Evolutionary conservation across 768 basidiomycete species (phyloP).

Genomic region (Albatrellus ellisii): DNA sequence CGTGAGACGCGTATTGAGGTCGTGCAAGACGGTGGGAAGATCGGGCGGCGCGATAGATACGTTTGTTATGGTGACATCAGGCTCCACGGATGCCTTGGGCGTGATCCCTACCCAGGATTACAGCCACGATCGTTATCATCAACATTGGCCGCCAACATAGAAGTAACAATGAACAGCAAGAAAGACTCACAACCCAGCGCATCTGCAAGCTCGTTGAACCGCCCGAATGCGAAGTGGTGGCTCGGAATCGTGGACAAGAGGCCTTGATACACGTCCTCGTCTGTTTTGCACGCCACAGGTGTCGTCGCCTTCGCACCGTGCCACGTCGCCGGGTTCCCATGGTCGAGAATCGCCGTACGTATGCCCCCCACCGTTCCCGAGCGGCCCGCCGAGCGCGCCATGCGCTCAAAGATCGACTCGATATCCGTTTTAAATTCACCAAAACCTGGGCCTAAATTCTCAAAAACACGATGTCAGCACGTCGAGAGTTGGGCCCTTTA

Average conservation of each 20-base stretch:
- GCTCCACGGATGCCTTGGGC: conserved; percentile 33
- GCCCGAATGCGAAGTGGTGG: conserved; percentile 76
- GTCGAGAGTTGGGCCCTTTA: too few species aligned
- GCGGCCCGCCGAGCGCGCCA: conserved; percentile 39
- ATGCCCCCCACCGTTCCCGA: conserved; percentile 28
- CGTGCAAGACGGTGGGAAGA: conserved; percentile 23
- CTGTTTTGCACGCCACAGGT: conserved; percentile 57
- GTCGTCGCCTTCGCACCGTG: conserved; percentile 78
- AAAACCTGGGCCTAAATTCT: conserved; percentile 44
- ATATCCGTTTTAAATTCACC: conserved; percentile 79
- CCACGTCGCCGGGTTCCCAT: conserved; percentile 74
- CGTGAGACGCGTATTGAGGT: conserved; percentile 48
- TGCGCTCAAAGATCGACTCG: conserved; percentile 83
- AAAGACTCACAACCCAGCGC: conserved; percentile 59
- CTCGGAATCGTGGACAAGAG: conserved; percentile 41
- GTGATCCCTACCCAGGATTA: conserved; percentile 40
- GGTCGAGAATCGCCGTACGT: conserved; percentile 65
- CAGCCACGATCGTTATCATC: neutral
- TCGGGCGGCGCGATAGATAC: conserved; percentile 14
- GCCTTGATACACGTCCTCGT: conserved; percentile 69
- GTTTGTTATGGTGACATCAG: conserved; percentile 8
- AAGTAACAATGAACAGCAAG: neutral
- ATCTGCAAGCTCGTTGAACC: conserved; percentile 76
- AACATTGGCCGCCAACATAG: too few species aligned
- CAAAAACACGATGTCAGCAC: neutral